phyloP scores from a whole-genome alignment of 441 rosid genomes.

The Geranium incanum region DNA sequence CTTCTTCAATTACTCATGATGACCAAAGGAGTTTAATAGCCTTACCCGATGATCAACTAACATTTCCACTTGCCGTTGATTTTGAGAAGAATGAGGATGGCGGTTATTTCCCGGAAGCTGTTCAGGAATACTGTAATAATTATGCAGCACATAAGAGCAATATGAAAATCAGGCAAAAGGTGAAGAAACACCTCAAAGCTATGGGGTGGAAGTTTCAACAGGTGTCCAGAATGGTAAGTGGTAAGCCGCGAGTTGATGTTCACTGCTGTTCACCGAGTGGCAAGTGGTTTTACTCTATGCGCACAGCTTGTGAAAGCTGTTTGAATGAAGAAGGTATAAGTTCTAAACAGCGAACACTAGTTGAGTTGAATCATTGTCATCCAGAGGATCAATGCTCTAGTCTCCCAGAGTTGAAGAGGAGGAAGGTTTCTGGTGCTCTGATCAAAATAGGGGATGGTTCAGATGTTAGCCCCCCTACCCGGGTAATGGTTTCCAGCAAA shows the following conservation, averaged over 20 bases:
- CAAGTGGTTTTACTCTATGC: conserved; percentile 33
- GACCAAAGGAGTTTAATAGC: conserved; percentile 12
- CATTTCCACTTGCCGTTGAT: conserved; percentile 21
- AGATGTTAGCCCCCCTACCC: conserved; percentile 12
- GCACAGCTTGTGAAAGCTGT: conserved; percentile 35
- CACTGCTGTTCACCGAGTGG: conserved; percentile 37
- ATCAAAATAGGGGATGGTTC: conserved; percentile 12
- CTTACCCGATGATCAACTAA: conserved; percentile 18
- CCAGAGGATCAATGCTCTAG: conserved; percentile 12
- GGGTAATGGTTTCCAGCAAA: conserved; percentile 40
- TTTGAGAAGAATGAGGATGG: conserved; percentile 15
- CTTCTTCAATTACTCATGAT: conserved; percentile 17
- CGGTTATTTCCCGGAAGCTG: conserved; percentile 35
- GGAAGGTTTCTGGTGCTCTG: conserved; percentile 20
- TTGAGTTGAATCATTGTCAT: conserved; percentile 3
- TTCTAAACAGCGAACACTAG: conserved; percentile 17
- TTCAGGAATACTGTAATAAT: conserved; percentile 29
- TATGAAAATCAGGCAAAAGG: conserved; percentile 25
- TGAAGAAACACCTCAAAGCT: conserved; percentile 43
- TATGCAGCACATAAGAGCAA: conserved; percentile 17
- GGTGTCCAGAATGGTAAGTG: neutral
- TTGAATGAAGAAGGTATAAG: conserved; percentile 16
- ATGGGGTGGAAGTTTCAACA: conserved; percentile 42
- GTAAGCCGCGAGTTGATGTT: conserved; percentile 17
- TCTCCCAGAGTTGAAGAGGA: conserved; percentile 20